phyloP scores from a whole-genome alignment of 2,329 filamentous ascomycete genomes.

The Elsinoe fawcettii region DNA sequence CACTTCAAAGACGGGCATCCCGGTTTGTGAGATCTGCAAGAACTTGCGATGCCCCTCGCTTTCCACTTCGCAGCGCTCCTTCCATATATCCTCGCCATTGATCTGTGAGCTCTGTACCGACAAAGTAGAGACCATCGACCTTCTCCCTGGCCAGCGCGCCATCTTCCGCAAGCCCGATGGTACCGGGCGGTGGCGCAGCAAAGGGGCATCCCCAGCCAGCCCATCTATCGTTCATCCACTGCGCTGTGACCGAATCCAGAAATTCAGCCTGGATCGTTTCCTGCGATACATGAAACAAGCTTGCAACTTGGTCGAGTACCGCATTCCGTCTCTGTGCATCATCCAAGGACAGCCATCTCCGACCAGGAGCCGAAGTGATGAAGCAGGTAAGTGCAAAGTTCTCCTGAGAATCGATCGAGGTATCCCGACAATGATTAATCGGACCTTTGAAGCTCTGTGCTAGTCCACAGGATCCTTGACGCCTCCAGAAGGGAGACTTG shows the following conservation, averaged over 20 bases:
- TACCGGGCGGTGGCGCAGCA: conserved; percentile 11
- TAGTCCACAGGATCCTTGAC: conserved; percentile 39
- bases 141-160: conserved; percentile 20
- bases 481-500: conserved; percentile 41
- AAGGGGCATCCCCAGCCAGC: conserved; percentile 28
- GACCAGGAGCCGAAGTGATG: conserved; percentile 11
- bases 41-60: conserved; percentile 32
- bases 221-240: conserved; percentile 27
- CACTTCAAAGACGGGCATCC: not conserved
- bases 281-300: not conserved
- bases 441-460: conserved; percentile 42
- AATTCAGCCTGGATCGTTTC: conserved; percentile 1
- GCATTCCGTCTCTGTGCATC: not conserved
- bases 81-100: conserved; percentile 55
- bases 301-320: conserved; percentile 19
- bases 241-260: conserved; percentile 7
- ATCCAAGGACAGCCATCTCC: conserved; percentile 17
- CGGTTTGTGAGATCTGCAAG: not conserved
- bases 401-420: not conserved
- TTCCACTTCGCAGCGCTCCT: conserved; percentile 45
- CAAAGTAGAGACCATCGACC: conserved; percentile 43
- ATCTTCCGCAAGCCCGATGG: conserved; percentile 12
- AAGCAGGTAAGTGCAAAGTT: conserved; percentile 11
- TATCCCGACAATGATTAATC: conserved; percentile 20
- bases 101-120: conserved; percentile 46